Evolutionary conservation across 441 rosid species (phyloP), one percentile per base, ranked within the genome.

Genomic region (Pelargonium fulgidum): DNA sequence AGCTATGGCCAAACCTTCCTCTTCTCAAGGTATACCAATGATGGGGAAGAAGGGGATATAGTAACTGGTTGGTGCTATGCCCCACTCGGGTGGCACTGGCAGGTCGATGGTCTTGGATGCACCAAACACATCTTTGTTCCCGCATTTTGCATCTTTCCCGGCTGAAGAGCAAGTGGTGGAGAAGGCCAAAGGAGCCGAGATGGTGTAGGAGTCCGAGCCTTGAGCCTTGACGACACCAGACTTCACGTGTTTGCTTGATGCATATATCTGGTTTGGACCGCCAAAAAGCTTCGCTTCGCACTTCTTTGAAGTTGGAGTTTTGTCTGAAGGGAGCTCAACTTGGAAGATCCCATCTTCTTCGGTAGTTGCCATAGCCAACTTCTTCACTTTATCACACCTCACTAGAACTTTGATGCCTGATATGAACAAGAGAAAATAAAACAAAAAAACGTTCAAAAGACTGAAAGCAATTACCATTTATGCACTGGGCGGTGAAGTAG

Each of bases 51-150:
- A 85, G 47, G 96, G 95, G 64, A 82, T 0, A 29, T 92, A 92
- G 59, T 80, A 88, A 79, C 98, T 92, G 2, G 96, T 77, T 11
- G 97, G 98, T 33, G 98, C 91, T 9, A 92, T 74, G 1, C 98
- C 98, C 96, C 98, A 90, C 66, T 86, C 93, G 1, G 47, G 72
- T 1, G 98, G 98, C n/a, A 92, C 73, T 9, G 98, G 98, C 68
- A 92, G 66, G 76, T 92, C 87, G 26, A 89, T 0, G 19, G 93
- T 90, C 87, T 85, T 85, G 7, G 97, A 86, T 12, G 89, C 81
- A 36, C 81, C 83, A 33, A 80, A 41, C 14, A 3, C 13, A 70
- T 36, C n/a, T 26, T 26, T 7, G 19, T 71, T 68, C 62, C 54
- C 66, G 36, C 81, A 66, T 16, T 72, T 73, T 41, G 77, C 71